phyloP scores from a whole-genome alignment of 257 asterid genomes.

The Nemophila menziesii region DNA sequence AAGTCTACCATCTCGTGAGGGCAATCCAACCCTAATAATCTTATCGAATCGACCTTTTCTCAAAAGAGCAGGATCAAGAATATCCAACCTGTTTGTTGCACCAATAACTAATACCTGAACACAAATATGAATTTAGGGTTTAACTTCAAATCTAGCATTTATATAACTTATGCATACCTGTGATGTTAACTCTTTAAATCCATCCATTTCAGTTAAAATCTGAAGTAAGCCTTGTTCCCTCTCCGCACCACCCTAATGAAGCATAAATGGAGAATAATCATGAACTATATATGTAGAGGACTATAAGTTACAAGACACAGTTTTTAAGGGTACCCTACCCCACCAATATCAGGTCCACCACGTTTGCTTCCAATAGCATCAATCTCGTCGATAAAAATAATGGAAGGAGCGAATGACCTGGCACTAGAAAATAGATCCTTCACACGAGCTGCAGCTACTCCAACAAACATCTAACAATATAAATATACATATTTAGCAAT shows the following conservation, averaged over 20 bases:
- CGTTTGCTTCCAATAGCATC: constrained; percentile 99
- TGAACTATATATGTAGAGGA: not conserved
- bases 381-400: constrained; percentile 94
- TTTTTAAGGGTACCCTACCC: constrained; percentile 67
- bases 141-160: not conserved
- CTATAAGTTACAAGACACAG: not conserved
- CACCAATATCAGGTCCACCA: constrained; percentile 99
- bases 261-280: constrained; percentile 9
- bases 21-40: constrained; percentile 92
- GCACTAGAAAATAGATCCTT: constrained; percentile 95
- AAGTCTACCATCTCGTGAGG: constrained; percentile 87
- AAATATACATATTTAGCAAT: not conserved
- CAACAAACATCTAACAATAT: constrained; percentile 86
- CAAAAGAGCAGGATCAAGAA: constrained; percentile 94
- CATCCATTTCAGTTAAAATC: constrained; percentile 97
- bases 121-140: constrained; percentile 1
- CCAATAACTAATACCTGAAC: constrained; percentile 87
- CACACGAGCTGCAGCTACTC: constrained; percentile 99
- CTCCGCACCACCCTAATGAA: constrained; percentile 90
- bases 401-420: constrained; percentile 93
- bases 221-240: constrained; percentile 99
- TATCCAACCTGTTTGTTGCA: constrained; percentile 96
- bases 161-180: constrained; percentile 34
- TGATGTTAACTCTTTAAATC: constrained; percentile 84
- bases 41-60: constrained; percentile 98